A percentile compares a stretch with the other conserved stretches of the same genome.
Evolutionary conservation across 163 green algal species (phyloP).

Genomic region (Scenedesmus sp.): DNA sequence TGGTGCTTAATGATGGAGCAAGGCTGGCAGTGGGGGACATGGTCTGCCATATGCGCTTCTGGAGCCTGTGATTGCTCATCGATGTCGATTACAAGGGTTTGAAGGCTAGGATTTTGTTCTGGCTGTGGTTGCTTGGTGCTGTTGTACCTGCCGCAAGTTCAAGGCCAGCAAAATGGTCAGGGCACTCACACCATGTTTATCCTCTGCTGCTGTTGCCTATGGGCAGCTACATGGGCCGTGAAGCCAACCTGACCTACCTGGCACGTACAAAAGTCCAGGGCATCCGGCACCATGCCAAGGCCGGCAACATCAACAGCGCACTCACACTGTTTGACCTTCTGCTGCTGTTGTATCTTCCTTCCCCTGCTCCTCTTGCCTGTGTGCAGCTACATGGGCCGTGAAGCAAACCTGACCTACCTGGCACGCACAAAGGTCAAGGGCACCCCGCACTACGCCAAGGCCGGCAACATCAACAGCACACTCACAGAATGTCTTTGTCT

Average conservation of each 20-base stretch:
- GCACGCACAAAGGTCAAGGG: conserved; percentile 58
- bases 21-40: conserved; percentile 48
- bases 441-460: conserved; percentile 70
- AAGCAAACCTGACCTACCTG: conserved; percentile 52
- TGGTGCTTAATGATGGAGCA: conserved; percentile 63
- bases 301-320: not conserved
- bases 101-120: no score
- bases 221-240: not conserved
- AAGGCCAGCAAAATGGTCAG: no score
- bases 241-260: not conserved
- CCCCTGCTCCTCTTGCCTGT: no score
- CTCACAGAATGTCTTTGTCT: conserved; percentile 12
- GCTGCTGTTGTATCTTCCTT: not conserved
- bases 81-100: not conserved
- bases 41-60: conserved; percentile 41
- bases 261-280: not conserved
- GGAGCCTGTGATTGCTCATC: conserved; percentile 22
- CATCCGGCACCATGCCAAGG: no score
- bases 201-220: no score
- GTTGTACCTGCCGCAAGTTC: no score
- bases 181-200: no score
- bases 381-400: conserved; percentile 43
- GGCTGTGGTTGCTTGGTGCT: no score
- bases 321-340: not conserved
- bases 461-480: conserved; percentile 73